Conservation (phyloP, 2,329 filamentous ascomycete species). For the Phialemonium atrogriseum region DNA sequence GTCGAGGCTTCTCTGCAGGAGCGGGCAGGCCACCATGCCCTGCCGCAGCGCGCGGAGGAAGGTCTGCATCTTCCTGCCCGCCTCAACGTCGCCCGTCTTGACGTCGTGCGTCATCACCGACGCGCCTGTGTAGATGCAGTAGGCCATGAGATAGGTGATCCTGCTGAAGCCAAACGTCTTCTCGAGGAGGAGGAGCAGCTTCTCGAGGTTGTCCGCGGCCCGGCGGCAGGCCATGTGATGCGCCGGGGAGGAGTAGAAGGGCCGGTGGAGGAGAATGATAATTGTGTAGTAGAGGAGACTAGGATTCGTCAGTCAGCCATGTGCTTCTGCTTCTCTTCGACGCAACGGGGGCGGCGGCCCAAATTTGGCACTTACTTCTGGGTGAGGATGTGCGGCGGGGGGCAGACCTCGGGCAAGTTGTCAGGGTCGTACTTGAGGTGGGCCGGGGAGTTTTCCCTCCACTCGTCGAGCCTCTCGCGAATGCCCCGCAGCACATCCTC, state of each 20-base stretch:
- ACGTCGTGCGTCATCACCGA: constrained; percentile 19
- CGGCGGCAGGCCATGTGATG: constrained; percentile 14
- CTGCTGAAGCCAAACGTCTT: constrained; percentile 18
- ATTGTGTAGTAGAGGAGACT: constrained; percentile 15
- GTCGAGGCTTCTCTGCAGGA: constrained; percentile 20
- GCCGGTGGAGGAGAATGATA: constrained; percentile 17
- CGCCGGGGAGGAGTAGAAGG: constrained; percentile 15
- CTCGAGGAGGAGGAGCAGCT: constrained; percentile 18
- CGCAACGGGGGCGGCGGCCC: no score
- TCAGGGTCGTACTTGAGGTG: constrained; percentile 8
- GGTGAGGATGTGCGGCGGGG: constrained; percentile 11
- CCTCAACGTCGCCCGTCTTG: constrained; percentile 13
- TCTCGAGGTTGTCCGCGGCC: constrained; percentile 17
- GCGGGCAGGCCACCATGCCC: constrained; percentile 16
- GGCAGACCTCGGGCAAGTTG: constrained; percentile 8
- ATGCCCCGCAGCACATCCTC: constrained; percentile 5
- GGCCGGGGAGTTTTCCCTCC: constrained; percentile 9
- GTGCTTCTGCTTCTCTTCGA: no score
- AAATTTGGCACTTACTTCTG: constrained; percentile 10
- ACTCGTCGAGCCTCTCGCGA: constrained; percentile 7
- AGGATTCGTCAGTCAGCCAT: background rate
- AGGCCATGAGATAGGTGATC: constrained; percentile 23
- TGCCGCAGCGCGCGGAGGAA: constrained; percentile 18
- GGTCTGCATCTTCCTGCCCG: constrained; percentile 15
- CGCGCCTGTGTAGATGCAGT: constrained; percentile 23